Conservation (phyloP, 2,329 filamentous ascomycete genomes). For the Cladosporium sp. region DNA sequence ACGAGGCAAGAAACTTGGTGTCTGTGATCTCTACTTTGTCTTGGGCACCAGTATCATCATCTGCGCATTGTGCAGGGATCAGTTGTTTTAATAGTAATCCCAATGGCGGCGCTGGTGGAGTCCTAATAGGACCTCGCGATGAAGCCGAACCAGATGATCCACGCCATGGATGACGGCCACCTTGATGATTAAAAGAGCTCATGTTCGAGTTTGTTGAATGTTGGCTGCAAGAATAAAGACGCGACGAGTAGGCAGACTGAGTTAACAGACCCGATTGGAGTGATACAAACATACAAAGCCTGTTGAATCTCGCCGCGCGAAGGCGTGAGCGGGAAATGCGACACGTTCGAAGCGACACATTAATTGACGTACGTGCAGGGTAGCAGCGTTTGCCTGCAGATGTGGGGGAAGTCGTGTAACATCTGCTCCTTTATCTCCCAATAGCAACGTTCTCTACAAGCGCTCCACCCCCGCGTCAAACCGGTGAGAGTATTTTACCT, state of each 20-base stretch:
- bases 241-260: neutral
- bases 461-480: neutral
- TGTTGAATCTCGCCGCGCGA: neutral
- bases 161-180: neutral
- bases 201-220: neutral
- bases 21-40: constrained; percentile 15
- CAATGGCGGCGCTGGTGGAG: constrained; percentile 15
- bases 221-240: neutral
- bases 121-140: neutral
- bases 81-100: constrained; percentile 27
- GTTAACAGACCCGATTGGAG: neutral
- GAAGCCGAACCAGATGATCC: neutral
- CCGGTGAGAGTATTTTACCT: too few species aligned
- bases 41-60: neutral
- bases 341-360: neutral
- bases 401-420: neutral
- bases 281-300: neutral
- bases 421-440: neutral
- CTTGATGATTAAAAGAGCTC: neutral
- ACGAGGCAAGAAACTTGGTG: constrained; percentile 49
- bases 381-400: neutral
- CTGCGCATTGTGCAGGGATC: constrained; percentile 25
- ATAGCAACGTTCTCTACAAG: neutral
- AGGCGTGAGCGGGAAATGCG: neutral
- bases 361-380: neutral